These are phyloP conservation scores for Taphrina flavorubra DNA, from an alignment of 1,139 yeast species.

Conservation along the genomic window DNA sequence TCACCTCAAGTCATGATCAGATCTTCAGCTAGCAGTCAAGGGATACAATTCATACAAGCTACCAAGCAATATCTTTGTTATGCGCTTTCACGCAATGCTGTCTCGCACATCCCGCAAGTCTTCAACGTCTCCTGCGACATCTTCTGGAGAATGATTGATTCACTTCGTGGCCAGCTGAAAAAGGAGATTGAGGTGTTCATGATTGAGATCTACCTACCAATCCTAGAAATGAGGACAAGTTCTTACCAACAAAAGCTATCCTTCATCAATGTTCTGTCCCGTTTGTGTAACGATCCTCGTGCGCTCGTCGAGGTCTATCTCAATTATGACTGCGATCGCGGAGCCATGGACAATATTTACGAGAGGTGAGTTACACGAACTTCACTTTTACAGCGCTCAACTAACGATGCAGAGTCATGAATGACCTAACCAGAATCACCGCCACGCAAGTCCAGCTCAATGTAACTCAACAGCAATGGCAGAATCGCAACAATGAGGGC, in stretches of 20 bases:
- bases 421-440: slow-evolving; percentile 50
- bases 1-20: slow-evolving; percentile 68
- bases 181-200: slow-evolving; percentile 91
- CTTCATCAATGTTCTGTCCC: slow-evolving; percentile 74
- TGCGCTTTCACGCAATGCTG: slow-evolving; percentile 86
- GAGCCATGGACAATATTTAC: slow-evolving; percentile 79
- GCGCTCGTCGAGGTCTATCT: slow-evolving; percentile 89
- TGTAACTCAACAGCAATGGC: slow-evolving; percentile 66
- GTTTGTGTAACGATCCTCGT: slow-evolving; percentile 86
- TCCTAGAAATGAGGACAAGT: slow-evolving; percentile 87
- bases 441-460: slow-evolving; percentile 69
- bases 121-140: slow-evolving; percentile 91
- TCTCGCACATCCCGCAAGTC: slow-evolving; percentile 88
- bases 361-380: slow-evolving; percentile 55
- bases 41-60: slow-evolving; percentile 73
- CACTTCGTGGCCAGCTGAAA: slow-evolving; percentile 84
- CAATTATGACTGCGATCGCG: slow-evolving; percentile 88
- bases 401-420: slow-evolving; percentile 36
- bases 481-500: slow-evolving; percentile 47
- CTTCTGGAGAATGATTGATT: slow-evolving; percentile 84
- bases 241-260: slow-evolving; percentile 92
- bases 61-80: slow-evolving; percentile 83
- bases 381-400: too few species aligned
- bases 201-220: slow-evolving; percentile 92
- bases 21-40: slow-evolving; percentile 64